Base-by-base conservation (phyloP, 345 rosid species). In the Schrenkiella parvula region DNA sequence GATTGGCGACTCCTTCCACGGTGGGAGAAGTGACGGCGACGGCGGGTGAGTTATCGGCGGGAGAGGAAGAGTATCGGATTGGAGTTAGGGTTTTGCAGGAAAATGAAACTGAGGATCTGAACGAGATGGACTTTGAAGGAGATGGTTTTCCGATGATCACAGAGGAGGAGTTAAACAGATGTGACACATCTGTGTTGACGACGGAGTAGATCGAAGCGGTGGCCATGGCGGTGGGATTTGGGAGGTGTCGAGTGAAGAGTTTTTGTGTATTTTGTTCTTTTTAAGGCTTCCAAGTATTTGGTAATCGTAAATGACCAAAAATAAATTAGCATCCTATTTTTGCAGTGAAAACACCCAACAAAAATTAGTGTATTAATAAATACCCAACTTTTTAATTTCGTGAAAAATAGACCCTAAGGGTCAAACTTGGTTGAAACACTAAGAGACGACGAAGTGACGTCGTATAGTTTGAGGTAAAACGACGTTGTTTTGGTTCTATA, bases 1-100 rank as follows among this genome's bases (percentile, higher is more conserved):
- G 44, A 17, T 23, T 18, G 1, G 72, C 0, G 52, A 68, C 59
- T 9, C 25, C 13, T 10, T 66, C 46, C 11, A 60, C 5, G 47
- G 80, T 15, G 46, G 74, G 42, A 12, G 77, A 35, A 21, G 72
- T 39, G 6, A 31, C 58, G 14, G 68, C 3, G 53, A 58, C 29
- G 48, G 78, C 1, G 8, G 86, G 73, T 0, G 87, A 74, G 52
- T 3, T 81, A 59, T 54, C 28, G 54, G 81, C 69, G 64, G 82
- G 74, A 50, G 82, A 76, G 32, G 74, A 37, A 47, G 79, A 70
- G 71, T 26, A 70, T 58, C 63, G 71, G 58, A 21, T 54, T 34
- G 79, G 80, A 37, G 64, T 76, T 41, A 38, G 65, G 59, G 80
- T 66, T 65, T 74, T 79, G 54, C 76, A 76, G 9, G 80, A 50